Conservation (phyloP, 768 basidiomycete species). For the Nevesoporus exiguus region DNA sequence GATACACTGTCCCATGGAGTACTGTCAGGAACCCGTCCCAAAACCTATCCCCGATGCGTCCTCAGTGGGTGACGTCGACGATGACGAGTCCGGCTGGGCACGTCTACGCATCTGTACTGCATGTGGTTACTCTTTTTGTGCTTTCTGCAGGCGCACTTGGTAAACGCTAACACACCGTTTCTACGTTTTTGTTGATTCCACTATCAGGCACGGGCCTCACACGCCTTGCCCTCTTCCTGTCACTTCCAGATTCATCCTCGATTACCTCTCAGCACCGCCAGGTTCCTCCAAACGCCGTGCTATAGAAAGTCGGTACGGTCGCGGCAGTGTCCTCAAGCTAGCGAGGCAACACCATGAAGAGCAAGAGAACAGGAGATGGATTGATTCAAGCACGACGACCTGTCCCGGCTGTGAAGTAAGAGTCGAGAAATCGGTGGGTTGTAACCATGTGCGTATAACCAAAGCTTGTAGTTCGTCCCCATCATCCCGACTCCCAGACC, state of each 20-base stretch:
- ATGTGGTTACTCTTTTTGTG: constrained; percentile 80
- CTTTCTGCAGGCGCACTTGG: constrained; percentile 81
- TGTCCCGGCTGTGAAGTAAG: constrained; percentile 72
- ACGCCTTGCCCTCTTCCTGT: constrained; percentile 65
- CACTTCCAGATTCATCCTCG: constrained; percentile 59
- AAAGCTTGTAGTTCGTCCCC: neutral
- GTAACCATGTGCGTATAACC: constrained; percentile 72
- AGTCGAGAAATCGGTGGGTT: constrained; percentile 76
- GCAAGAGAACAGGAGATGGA: constrained; percentile 69
- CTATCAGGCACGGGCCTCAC: constrained; percentile 75
- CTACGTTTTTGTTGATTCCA: constrained; percentile 6
- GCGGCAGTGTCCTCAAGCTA: constrained; percentile 54
- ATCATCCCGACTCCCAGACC: neutral
- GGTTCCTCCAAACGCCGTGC: constrained; percentile 44
- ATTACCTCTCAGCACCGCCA: constrained; percentile 61
- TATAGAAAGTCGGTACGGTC: constrained; percentile 67
- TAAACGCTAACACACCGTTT: constrained; percentile 26
- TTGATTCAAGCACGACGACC: constrained; percentile 60
- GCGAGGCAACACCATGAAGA: constrained; percentile 69
- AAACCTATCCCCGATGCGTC: constrained; percentile 40
- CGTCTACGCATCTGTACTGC: constrained; percentile 65
- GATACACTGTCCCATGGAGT: constrained; percentile 73
- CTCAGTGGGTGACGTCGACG: constrained; percentile 28
- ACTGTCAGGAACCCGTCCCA: constrained; percentile 79
- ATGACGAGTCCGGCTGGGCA: constrained; percentile 64